Conservation (phyloP, 208 protist genomes). For the Porcisia hertigi region DNA sequence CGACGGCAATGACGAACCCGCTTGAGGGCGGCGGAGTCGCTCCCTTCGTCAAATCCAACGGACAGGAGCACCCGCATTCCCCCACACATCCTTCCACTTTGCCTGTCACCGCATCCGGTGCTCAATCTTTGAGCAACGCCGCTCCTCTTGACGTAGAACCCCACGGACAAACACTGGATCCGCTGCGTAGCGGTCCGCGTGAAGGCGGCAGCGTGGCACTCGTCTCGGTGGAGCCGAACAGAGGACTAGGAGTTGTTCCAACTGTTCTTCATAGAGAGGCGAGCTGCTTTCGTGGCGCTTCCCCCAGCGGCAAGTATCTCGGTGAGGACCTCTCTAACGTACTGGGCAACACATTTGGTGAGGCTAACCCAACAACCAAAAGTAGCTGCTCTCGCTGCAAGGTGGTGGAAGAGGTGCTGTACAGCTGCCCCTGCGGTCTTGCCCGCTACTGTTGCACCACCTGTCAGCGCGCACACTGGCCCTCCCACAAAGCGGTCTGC, state of each 20-base stretch:
- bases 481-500: slow-evolving; percentile 31
- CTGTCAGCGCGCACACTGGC: slow-evolving; percentile 51
- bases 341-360: background rate
- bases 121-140: background rate
- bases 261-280: background rate
- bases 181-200: background rate
- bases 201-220: background rate
- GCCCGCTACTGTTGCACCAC: slow-evolving; percentile 42
- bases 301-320: background rate
- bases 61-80: background rate
- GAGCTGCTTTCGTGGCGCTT: background rate
- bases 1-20: background rate
- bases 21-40: background rate
- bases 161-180: background rate
- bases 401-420: slow-evolving; percentile 19
- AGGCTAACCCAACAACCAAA: background rate
- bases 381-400: slow-evolving; percentile 24
- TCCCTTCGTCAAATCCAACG: background rate
- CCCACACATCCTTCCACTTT: background rate
- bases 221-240: background rate
- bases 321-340: background rate
- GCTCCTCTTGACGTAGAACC: background rate
- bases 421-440: slow-evolving; percentile 43
- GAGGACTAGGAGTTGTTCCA: background rate
- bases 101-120: background rate